These are phyloP conservation scores for Amyloporia xantha DNA, from an alignment of 768 basidiomycete genomes.

Conservation along the genomic window DNA sequence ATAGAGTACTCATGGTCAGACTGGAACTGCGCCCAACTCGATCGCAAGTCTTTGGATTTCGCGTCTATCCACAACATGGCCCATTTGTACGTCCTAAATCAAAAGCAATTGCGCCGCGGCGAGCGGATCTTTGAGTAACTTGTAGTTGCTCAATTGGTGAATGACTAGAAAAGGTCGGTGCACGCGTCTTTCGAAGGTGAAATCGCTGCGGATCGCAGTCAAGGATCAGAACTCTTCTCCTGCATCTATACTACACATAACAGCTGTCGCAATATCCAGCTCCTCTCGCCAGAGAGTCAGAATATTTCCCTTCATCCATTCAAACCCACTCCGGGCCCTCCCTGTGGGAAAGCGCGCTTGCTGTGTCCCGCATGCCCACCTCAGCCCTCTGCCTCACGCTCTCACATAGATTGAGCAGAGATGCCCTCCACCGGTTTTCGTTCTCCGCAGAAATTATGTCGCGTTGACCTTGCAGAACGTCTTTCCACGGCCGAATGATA, in stretches of 20 bases:
- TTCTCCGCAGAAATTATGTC: conserved; percentile 23
- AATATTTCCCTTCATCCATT: conserved; percentile 36
- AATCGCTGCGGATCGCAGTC: no score
- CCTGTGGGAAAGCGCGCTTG: conserved; percentile 4
- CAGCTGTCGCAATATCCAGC: conserved; percentile 39
- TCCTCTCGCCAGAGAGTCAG: conserved; percentile 58
- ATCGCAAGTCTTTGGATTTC: no score
- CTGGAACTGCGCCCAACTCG: no score
- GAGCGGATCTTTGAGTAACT: no score
- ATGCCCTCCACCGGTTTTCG: conserved; percentile 23
- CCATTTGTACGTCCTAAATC: no score
- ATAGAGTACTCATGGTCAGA: no score
- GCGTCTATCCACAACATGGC: no score
- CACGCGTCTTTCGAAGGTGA: no score
- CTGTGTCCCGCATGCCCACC: conserved; percentile 23
- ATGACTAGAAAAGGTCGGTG: no score
- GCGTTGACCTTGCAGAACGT: conserved; percentile 33
- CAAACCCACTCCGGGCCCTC: conserved; percentile 26
- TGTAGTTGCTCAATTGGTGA: no score
- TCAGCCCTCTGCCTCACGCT: conserved; percentile 40
- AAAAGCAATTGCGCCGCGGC: no score
- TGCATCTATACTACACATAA: conserved; percentile 37
- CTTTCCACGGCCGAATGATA: conserved; percentile 42
- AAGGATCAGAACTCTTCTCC: conserved; percentile 49
- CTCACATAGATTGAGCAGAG: conserved; percentile 34